Evolutionary conservation across 2,329 filamentous ascomycete genomes (phyloP), one percentile per base, ranked within the genome.

Genomic region (Dendrostoma leiphaemia): DNA sequence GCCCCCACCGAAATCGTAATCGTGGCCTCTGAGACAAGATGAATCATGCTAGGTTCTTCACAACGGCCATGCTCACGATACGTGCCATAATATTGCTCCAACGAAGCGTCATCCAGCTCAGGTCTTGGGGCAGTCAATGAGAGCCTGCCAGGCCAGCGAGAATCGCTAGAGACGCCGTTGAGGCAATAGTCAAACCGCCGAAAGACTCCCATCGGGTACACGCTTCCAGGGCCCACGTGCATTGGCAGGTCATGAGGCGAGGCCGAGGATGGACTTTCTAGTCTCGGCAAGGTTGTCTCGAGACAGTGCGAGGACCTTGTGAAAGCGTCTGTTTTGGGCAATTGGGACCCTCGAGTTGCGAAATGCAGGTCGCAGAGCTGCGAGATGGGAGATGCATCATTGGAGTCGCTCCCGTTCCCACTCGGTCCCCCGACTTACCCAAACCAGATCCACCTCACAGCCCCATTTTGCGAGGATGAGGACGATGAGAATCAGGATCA

Each of bases 291-390:
- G 19, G 38, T 41, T 41, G 34, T 38, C 46, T 38, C 35, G 41
- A 35, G 37, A 51, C 48, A 51, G 48, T 51, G 48, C 48, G 48
- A 51, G n/a, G 28, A 23, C 6, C 10, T 28, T 26, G 35, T 40
- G n/a, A 34, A n/a, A 19, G 10, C 24, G 29, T 47, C 31, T 31
- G 19, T 26, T 47, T 35, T 32, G 29, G 13, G 34, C 31, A 15
- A 8, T 31, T 32, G 21, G 10, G 6, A 34, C 29, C 10, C 12
- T 15, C 8, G 44, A 7, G 19, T 23, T 21, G 13, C 29, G 10
- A 35, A 7, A 8, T 47, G 21, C 44, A 34, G 28, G 17, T 23
- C 17, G 29, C 44, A 28, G 32, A 21, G 45, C 6, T 29, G 40
- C 23, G 10, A 21, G 17, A 19, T 15, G 38, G n/a, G 38, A 40